Conservation (phyloP, 164 flowering plant species). For the Umbellularia californica region DNA sequence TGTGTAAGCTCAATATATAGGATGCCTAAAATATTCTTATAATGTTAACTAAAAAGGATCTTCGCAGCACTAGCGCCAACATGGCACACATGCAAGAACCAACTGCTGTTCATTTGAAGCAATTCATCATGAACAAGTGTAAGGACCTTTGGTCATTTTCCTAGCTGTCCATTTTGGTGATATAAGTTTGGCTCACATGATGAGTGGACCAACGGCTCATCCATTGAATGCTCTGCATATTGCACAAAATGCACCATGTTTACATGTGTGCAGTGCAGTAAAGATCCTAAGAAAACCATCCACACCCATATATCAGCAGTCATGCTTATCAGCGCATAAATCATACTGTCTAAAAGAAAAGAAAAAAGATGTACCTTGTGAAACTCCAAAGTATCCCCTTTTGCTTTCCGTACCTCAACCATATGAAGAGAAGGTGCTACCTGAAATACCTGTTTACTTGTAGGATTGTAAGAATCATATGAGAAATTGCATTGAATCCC, state of each 20-base stretch:
- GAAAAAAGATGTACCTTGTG: constrained; percentile 60
- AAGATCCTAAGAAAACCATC: not conserved
- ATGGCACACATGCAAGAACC: not conserved
- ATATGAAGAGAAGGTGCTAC: constrained; percentile 98
- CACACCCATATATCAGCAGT: not conserved
- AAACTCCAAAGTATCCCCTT: constrained; percentile 97
- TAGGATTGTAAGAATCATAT: constrained; percentile 3
- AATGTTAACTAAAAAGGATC: not conserved
- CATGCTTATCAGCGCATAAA: not conserved
- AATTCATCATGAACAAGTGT: not conserved
- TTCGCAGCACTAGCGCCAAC: not conserved
- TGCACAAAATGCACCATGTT: not conserved
- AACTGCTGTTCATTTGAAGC: no score
- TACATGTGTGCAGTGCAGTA: not conserved
- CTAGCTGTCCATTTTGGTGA: not conserved
- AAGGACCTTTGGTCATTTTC: not conserved
- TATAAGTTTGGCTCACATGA: not conserved
- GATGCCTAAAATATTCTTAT: not conserved
- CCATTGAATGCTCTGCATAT: not conserved
- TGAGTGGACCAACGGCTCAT: not conserved
- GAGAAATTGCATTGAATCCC: not conserved
- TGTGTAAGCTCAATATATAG: no score
- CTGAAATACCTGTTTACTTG: constrained; percentile 74
- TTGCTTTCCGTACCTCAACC: constrained; percentile 97
- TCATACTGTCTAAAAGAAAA: not conserved